phyloP scores from a whole-genome alignment of 306 rosid species.

The Cicer arietinum region DNA sequence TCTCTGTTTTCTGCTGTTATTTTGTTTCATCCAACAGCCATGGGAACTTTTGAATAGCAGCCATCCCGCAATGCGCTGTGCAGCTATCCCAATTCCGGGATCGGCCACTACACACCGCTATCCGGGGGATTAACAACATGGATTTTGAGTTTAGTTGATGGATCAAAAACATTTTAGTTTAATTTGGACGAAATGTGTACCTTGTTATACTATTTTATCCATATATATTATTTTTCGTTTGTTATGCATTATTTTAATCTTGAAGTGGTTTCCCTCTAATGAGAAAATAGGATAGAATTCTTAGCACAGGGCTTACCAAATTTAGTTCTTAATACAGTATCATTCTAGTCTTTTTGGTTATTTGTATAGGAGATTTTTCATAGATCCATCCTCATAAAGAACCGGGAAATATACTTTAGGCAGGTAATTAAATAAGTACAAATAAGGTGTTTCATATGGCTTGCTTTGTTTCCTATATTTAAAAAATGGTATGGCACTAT shows the following conservation, averaged over 20 bases:
- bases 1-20: too few species aligned
- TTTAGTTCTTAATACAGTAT: constrained; percentile 5
- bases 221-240: too few species aligned
- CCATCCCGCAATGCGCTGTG: too few species aligned
- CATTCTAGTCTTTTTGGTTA: constrained; percentile 25
- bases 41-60: too few species aligned
- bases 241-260: neutral
- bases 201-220: neutral
- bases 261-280: neutral
- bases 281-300: neutral
- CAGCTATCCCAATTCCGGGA: too few species aligned
- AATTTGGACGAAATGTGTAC: neutral
- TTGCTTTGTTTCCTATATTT: neutral
- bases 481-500: constrained; percentile 7
- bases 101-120: too few species aligned
- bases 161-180: constrained; percentile 10
- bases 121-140: too few species aligned
- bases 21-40: too few species aligned
- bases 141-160: neutral
- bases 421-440: constrained; percentile 15
- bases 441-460: constrained; percentile 22
- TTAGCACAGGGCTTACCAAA: neutral
- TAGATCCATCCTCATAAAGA: constrained; percentile 18
- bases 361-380: constrained; percentile 20
- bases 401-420: constrained; percentile 10